Conservation (phyloP, 371 early-diverging fungal species). For the Scutellospora calospora region DNA sequence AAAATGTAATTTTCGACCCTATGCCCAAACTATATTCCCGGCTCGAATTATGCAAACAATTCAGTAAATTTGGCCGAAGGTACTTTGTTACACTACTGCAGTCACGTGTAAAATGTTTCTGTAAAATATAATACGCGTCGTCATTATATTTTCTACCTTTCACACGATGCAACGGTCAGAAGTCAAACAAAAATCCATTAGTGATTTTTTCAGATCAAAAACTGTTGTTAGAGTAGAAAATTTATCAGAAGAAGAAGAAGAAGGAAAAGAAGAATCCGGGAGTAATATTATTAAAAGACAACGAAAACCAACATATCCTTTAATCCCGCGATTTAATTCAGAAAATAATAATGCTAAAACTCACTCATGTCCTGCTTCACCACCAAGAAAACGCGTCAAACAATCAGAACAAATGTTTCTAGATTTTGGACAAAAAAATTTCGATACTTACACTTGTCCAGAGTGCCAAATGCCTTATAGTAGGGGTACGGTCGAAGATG, state of each 20-base stretch:
- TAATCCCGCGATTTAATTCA: neutral
- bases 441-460: constrained; percentile 45
- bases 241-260: neutral
- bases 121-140: too few relatives aligned
- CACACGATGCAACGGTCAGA: too few relatives aligned
- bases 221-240: too few relatives aligned
- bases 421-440: constrained; percentile 41
- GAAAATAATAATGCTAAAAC: neutral
- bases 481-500: constrained; percentile 50
- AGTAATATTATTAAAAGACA: neutral
- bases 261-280: neutral
- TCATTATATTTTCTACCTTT: too few relatives aligned
- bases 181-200: constrained; percentile 20
- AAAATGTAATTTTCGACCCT: too few relatives aligned
- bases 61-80: too few relatives aligned
- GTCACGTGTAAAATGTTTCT: too few relatives aligned
- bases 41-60: too few relatives aligned
- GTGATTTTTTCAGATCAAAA: constrained; percentile 17
- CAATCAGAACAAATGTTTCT: constrained; percentile 32
- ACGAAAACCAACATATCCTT: neutral
- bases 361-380: neutral
- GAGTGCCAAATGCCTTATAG: constrained; percentile 55
- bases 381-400: neutral
- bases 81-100: too few relatives aligned
- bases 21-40: too few relatives aligned